Evolutionary conservation across 331 rosid species (phyloP), one percentile per base, ranked within the genome.

Genomic region (Pyracantha coccinea): DNA sequence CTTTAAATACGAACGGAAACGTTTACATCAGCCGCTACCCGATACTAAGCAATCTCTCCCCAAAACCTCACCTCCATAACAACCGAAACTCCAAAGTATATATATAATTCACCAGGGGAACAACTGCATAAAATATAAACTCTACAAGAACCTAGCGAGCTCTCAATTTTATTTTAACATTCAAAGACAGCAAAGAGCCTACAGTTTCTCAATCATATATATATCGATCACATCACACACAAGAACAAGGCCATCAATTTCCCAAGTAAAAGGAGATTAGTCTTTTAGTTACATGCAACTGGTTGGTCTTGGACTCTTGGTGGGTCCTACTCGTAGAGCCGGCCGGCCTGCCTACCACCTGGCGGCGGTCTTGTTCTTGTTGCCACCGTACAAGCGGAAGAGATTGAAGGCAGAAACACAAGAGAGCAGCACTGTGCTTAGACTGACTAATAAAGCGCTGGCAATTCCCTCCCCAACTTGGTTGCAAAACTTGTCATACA

Each of bases 401-500:
- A 94, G 96, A 67, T 85, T 87, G 81, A 90, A 94, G 53, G 93
- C 93, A 73, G 97, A 94, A 54, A 94, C 80, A 60, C 86, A 85
- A 33, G 99, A 92, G n/a, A 91, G 47, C 38, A 77, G 63, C 66
- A 94, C 93, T 83, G 79, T 84, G 65, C 87, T 79, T 27, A 90
- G 68, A 85, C 92, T 83, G 71, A 69, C 93, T 8, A 92, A 44
- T 9, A 87, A 31, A 23, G 97, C 86, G 78, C 85, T 81, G 4
- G 89, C 97, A 13, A 94, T 50, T 69, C 97, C 99, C 79, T 90
- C 96, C 68, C 90, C 93, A 6, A 85, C 91, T 84, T 89, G 96
- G 84, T 87, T 90, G 78, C 97, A 94, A 78, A 92, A 94, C 76
- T 92, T 90, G 66, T 85, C 91, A 78, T 92, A 92, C 89, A 92